phyloP scores from a whole-genome alignment of 192 early-diverging fungal species.

The Gryganskiella cystojenkinii region DNA sequence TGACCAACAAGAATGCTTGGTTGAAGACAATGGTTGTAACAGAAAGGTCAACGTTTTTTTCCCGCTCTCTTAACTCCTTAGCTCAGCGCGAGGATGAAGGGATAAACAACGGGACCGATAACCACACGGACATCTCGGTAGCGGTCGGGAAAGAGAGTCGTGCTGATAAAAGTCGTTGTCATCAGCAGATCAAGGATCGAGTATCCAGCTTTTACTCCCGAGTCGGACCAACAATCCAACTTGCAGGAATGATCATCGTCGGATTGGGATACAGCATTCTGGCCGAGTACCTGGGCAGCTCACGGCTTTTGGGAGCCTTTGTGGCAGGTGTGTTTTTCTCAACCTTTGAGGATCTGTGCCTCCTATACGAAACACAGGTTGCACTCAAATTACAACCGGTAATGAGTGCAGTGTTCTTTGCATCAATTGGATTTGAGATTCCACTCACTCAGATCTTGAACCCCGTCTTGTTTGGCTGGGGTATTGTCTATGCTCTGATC shows the following conservation, averaged over 20 bases:
- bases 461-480: constrained; percentile 36
- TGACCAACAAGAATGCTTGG: not conserved
- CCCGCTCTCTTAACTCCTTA: too few relatives aligned
- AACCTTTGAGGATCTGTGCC: not conserved
- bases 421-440: constrained; percentile 44
- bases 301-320: constrained; percentile 46
- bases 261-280: constrained; percentile 42
- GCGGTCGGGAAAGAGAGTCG: constrained; percentile 5
- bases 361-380: constrained; percentile 13
- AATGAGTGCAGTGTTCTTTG: constrained; percentile 45
- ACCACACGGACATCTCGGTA: too few relatives aligned
- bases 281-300: constrained; percentile 47
- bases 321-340: constrained; percentile 45
- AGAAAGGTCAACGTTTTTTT: too few relatives aligned
- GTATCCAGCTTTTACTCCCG: not conserved
- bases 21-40: not conserved
- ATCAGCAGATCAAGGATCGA: not conserved
- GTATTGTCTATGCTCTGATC: constrained; percentile 35
- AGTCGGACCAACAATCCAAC: constrained; percentile 12
- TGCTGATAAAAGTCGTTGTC: not conserved
- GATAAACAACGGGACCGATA: not conserved
- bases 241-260: constrained; percentile 25
- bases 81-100: not conserved
- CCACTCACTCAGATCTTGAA: constrained; percentile 34
- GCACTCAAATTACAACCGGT: constrained; percentile 13